Evolutionary conservation across 768 basidiomycete species (phyloP), one percentile per base, ranked within the genome.

Genomic region (Tylopilus sp.): DNA sequence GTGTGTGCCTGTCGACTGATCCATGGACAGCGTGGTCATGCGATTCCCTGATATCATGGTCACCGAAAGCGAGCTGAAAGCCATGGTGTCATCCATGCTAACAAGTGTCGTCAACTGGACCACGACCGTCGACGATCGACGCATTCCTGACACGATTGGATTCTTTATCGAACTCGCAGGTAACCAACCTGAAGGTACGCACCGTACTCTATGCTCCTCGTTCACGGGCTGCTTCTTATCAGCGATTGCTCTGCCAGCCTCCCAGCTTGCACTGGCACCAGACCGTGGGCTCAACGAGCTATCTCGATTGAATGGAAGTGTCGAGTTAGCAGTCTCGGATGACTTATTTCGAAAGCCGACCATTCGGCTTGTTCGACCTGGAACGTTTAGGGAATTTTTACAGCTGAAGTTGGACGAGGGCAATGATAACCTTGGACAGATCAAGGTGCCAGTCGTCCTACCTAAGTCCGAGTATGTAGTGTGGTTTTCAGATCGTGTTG

Each of bases 361-460:
- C 11, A 34, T 46, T 16, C 22, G 45, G 31, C 31, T 46, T 9
- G 45, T 46, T 21, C 45, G 45, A 46, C 10, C 45, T 9, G 45
- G 31, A 9, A 34, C 45, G 7, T 46, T 46, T 22, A 22, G 45
- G 16, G 45, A 34, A 9, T 44, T 44, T 21, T 28, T 29, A 12
- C 43, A 51, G 21, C 30, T 54, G 34, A 65, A 41, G n/a, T 44
- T 50, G 6, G 25, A 43, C 26, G 25, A 43, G 12, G 28, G 17
- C n/a, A 19, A 10, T 19, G 6, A 11, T 6, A 12, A n/a, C 25
- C 16, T 29, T 6, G 43, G 29, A 30, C 43, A 44, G 19, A 12
- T 21, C 43, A 30, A 44, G 5, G n/a, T 21, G 9, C 28, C 43
- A 3, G 19, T 44, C 16, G 43, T 17, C 43, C 13, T 44, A 6